phyloP scores from a whole-genome alignment of 192 early-diverging fungal genomes.

The Backusella tuberculispora region DNA sequence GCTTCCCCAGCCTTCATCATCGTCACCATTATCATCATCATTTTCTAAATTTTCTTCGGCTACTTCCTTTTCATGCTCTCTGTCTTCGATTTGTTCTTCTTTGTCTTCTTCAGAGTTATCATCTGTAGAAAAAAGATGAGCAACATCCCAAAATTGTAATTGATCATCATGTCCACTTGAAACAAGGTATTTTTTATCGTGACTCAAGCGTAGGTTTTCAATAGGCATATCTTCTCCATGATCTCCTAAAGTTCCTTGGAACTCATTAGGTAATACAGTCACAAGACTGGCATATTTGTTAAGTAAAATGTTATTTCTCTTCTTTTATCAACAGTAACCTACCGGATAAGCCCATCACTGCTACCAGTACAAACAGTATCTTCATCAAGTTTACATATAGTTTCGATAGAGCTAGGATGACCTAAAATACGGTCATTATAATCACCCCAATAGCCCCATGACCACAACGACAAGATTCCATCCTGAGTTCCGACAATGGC shows the following conservation, averaged over 20 bases:
- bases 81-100: slow-evolving; percentile 50
- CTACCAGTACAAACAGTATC: slow-evolving; percentile 87
- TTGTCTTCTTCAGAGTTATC: slow-evolving; percentile 49
- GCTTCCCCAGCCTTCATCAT: slow-evolving; percentile 25
- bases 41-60: slow-evolving; percentile 21
- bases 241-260: slow-evolving; percentile 88
- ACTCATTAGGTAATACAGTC: slow-evolving; percentile 88
- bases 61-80: slow-evolving; percentile 42
- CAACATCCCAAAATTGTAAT: slow-evolving; percentile 89
- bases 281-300: slow-evolving; percentile 55
- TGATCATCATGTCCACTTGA: slow-evolving; percentile 86
- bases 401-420: slow-evolving; percentile 90
- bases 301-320: neutral
- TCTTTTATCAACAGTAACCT: neutral
- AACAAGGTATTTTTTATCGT: slow-evolving; percentile 76
- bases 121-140: slow-evolving; percentile 58
- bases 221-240: slow-evolving; percentile 87
- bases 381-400: slow-evolving; percentile 85
- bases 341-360: slow-evolving; percentile 88
- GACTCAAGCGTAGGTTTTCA: slow-evolving; percentile 74
- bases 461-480: slow-evolving; percentile 86
- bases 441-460: slow-evolving; percentile 92
- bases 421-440: slow-evolving; percentile 92
- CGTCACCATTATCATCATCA: slow-evolving; percentile 29
- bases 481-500: slow-evolving; percentile 91